These are phyloP conservation scores for Porodaedalea pini DNA, from an alignment of 1,284 basidiomycete species.

Conservation along the genomic window DNA sequence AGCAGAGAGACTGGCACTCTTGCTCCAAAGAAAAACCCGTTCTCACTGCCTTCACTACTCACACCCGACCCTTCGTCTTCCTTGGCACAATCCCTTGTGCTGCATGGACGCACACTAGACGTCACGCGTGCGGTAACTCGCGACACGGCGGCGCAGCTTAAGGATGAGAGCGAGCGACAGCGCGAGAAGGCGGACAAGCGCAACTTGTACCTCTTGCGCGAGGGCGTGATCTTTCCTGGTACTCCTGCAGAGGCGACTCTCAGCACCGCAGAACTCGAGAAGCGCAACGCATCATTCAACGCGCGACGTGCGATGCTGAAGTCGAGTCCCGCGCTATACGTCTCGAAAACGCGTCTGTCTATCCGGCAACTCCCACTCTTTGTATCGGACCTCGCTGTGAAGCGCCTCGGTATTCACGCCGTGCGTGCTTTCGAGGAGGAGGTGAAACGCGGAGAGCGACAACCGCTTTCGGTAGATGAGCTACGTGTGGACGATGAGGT, in stretches of 20 bases:
- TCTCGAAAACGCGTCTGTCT: constrained; percentile 91
- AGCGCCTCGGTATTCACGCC: constrained; percentile 83
- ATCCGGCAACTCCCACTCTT: constrained; percentile 91
- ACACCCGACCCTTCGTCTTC: constrained; percentile 94
- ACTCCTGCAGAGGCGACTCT: constrained; percentile 73
- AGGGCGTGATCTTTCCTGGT: constrained; percentile 92
- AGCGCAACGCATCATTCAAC: constrained; percentile 79
- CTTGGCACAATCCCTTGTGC: constrained; percentile 77
- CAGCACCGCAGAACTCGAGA: constrained; percentile 73
- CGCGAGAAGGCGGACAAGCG: constrained; percentile 93
- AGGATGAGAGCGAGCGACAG: constrained; percentile 80
- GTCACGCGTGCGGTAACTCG: constrained; percentile 89
- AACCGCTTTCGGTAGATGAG: constrained; percentile 72
- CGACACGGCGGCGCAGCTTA: constrained; percentile 81
- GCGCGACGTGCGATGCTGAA: constrained; percentile 77
- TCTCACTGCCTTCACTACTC: constrained; percentile 80
- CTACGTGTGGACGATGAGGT: constrained; percentile 38
- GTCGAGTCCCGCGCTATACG: constrained; percentile 90
- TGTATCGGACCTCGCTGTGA: constrained; percentile 86
- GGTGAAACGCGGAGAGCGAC: constrained; percentile 62
- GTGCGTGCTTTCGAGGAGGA: constrained; percentile 79
- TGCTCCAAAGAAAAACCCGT: constrained; percentile 70
- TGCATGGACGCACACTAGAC: constrained; percentile 92
- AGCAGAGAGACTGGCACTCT: constrained; percentile 52
- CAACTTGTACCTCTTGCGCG: constrained; percentile 92